Evolutionary conservation across 768 basidiomycete genomes (phyloP).

Genomic region (Neoboletus brunneissimus): DNA sequence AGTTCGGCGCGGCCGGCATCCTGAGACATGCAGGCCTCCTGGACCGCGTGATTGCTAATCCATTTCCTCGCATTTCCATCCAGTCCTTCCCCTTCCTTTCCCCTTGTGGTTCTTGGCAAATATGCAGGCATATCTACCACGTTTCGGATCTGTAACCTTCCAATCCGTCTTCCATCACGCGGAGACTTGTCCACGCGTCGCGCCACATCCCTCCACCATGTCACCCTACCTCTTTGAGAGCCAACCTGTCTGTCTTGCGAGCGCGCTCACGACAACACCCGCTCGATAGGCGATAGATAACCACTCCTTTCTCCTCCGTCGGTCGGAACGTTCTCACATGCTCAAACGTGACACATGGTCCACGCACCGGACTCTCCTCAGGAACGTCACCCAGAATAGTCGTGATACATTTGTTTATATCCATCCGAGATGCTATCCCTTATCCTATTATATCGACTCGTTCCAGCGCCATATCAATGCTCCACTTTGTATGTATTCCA

Average conservation of each 20-base stretch:
- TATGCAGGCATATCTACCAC: conserved; percentile 3
- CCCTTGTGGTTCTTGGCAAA: conserved; percentile 12
- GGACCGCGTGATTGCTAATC: conserved; percentile 4
- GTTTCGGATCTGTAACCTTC: conserved; percentile 17
- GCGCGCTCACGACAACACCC: background rate
- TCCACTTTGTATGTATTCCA: background rate
- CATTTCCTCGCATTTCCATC: conserved; percentile 3
- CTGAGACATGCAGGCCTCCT: conserved; percentile 8
- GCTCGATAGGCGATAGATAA: background rate
- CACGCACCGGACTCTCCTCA: conserved; percentile 12
- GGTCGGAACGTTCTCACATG: conserved; percentile 7
- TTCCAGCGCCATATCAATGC: conserved; percentile 1
- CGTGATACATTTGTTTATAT: conserved; percentile 6
- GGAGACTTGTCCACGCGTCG: background rate
- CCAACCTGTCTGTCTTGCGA: background rate
- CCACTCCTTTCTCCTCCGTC: background rate
- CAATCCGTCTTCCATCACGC: background rate
- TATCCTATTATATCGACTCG: conserved; percentile 11
- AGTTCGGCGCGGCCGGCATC: conserved; percentile 19
- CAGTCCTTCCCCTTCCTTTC: conserved; percentile 7
- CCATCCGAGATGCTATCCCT: conserved; percentile 8
- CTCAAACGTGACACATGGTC: conserved; percentile 14
- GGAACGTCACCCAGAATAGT: conserved; percentile 25
- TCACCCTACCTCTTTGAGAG: background rate
- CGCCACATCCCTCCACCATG: conserved; percentile 6